Base-by-base conservation (phyloP, 1,284 basidiomycete species). In the Leucoagaricus sp. region DNA sequence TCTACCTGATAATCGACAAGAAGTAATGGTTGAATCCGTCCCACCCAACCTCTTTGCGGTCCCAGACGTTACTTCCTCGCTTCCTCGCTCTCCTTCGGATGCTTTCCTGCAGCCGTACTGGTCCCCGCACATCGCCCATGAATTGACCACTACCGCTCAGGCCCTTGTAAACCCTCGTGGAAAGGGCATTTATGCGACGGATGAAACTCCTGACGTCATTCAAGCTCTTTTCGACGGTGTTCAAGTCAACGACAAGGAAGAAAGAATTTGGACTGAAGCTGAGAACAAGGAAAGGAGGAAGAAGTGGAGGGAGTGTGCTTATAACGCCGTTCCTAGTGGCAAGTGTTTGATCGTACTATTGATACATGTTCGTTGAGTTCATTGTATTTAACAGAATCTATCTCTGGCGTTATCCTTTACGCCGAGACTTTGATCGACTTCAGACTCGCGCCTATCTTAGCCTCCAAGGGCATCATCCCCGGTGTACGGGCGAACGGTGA, bases 151-250 rank as follows among this genome's bases (percentile, higher is more conserved):
- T 13, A 77, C 72, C 4, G 78, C 79, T 8, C 68, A 69, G 31
- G 72, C 75, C 6, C 64, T 82, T 29, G 79, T 82, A 2, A 68
- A 74, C 61, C 75, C 77, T 28, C 72, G 72, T 31, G 80, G 79
- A 19, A 80, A 75, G 64, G 82, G 80, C 10, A 78, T 82, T 40
- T 82, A 82, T 52, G 81, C 81, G 10, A 81, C 81, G 8, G 81
- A 82, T 60, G 80, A 83, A 61, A 72, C 77, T 12, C 75, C 78
- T 17, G 73, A 79, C 36, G 74, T 65, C 17, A 76, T 81, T 46
- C 74, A 73, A 33, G 72, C 69, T 1, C 69, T 75, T 21, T 65
- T 83, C 4, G 62, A 69, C n/a, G 49, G 55, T 38, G 55, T 46
- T 23, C 34, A 31, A 10, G 6, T 57, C 26, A 57, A 57, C 21